phyloP scores from a whole-genome alignment of 73 alveolate species.

The Paramecium caudatum region DNA sequence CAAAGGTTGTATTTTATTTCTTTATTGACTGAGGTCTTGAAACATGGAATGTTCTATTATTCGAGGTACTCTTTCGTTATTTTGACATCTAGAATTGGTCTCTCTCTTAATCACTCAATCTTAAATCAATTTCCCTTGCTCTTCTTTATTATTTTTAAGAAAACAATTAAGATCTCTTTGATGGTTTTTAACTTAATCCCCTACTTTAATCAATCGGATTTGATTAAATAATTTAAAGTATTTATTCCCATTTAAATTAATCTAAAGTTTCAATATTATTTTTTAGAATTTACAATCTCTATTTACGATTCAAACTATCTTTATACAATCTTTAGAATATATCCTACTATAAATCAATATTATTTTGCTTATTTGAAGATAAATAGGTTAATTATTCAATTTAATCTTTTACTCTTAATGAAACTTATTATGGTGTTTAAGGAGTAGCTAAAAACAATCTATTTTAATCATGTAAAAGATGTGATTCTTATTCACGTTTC shows the following conservation, averaged over 20 bases:
- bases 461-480: not conserved
- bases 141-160: constrained; percentile 17
- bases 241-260: constrained; percentile 35
- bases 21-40: not conserved
- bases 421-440: constrained; percentile 1
- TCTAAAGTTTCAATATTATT: constrained; percentile 31
- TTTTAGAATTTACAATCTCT: constrained; percentile 5
- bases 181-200: not conserved
- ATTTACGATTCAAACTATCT: constrained; percentile 19
- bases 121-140: not conserved
- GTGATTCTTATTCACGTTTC: not conserved
- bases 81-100: not conserved
- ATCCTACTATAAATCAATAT: not conserved
- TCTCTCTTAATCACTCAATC: constrained; percentile 4
- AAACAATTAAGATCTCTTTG: not conserved
- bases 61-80: not conserved
- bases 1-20: constrained; percentile 20
- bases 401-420: constrained; percentile 14
- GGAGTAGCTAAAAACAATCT: not conserved
- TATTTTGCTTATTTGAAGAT: not conserved
- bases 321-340: constrained; percentile 8
- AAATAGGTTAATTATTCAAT: not conserved
- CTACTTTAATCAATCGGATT: constrained; percentile 7
- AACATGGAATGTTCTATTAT: not conserved
- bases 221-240: not conserved